Percentiles rank a stretch among this genome's conserved stretches.
These are phyloP conservation scores for Suillus sp. DNA, from an alignment of 768 basidiomycete species.

Conservation along the genomic window DNA sequence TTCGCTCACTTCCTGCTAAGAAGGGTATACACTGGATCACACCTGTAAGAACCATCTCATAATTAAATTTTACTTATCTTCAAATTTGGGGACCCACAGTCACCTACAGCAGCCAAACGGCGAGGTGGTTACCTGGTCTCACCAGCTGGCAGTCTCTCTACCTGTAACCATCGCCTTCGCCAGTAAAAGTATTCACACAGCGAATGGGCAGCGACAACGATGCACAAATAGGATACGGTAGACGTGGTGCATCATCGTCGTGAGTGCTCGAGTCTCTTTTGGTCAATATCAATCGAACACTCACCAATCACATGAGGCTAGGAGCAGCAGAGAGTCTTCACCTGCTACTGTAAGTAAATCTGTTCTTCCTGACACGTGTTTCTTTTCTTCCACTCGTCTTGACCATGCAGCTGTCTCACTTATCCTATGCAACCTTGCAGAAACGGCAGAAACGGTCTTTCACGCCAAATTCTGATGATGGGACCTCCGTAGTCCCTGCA, in stretches of 20 bases:
- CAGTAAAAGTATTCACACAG: constrained; percentile 3
- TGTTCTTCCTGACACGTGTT: constrained; percentile 1
- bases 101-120: not conserved
- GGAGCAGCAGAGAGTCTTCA: constrained; percentile 62
- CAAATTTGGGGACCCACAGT: not conserved
- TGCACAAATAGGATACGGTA: constrained; percentile 25
- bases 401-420: constrained; percentile 6
- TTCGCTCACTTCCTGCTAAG: not conserved
- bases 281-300: not conserved
- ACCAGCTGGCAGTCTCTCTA: not conserved
- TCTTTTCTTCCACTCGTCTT: not conserved
- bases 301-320: constrained; percentile 28
- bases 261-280: constrained; percentile 25
- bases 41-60: not conserved
- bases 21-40: not conserved
- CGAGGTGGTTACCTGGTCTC: not conserved
- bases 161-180: not conserved
- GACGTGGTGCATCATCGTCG: constrained; percentile 42
- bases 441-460: constrained; percentile 49
- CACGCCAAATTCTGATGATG: constrained; percentile 57
- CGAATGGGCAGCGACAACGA: constrained; percentile 29
- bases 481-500: constrained; percentile 40
- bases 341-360: constrained; percentile 44
- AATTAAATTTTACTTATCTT: not conserved
- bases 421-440: constrained; percentile 28